phyloP scores from a whole-genome alignment of 371 early-diverging fungal genomes.

The Rhizopus microsporus region DNA sequence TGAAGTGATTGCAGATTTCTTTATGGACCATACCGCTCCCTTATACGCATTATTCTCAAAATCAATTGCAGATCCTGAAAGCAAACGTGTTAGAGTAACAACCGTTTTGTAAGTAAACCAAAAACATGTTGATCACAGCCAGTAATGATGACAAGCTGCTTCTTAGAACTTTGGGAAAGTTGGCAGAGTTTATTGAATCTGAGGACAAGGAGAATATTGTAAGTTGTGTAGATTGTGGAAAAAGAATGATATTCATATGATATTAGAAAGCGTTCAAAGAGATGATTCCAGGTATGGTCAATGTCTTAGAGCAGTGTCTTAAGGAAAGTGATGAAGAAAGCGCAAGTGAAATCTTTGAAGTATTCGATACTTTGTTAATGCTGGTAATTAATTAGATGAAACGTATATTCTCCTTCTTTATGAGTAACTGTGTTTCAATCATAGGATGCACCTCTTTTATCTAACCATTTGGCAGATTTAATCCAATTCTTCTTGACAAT shows the following conservation, averaged over 20 bases:
- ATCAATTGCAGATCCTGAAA: constrained; percentile 85
- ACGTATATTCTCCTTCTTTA: background rate
- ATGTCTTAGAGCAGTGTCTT: constrained; percentile 76
- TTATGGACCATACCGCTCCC: constrained; percentile 64
- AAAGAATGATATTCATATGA: background rate
- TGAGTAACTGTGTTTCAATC: background rate
- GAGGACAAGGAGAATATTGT: constrained; percentile 70
- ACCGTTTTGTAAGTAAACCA: constrained; percentile 66
- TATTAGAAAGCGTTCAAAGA: constrained; percentile 61
- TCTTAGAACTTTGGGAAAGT: constrained; percentile 68
- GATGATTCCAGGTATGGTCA: constrained; percentile 83
- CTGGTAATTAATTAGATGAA: constrained; percentile 36
- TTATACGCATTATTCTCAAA: constrained; percentile 71
- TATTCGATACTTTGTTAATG: constrained; percentile 77
- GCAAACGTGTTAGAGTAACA: constrained; percentile 73
- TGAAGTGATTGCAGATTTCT: constrained; percentile 78
- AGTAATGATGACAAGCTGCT: too few species aligned
- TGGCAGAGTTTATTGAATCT: constrained; percentile 82
- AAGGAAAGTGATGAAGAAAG: constrained; percentile 70
- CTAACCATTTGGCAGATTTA: constrained; percentile 74
- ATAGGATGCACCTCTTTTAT: constrained; percentile 78
- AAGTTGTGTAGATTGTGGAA: constrained; percentile 17
- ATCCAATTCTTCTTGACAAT: constrained; percentile 78
- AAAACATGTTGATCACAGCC: background rate
- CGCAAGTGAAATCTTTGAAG: constrained; percentile 79